Conservation (phyloP, 495 filamentous ascomycete species). For the Hypomontagnella submonticulosa region DNA sequence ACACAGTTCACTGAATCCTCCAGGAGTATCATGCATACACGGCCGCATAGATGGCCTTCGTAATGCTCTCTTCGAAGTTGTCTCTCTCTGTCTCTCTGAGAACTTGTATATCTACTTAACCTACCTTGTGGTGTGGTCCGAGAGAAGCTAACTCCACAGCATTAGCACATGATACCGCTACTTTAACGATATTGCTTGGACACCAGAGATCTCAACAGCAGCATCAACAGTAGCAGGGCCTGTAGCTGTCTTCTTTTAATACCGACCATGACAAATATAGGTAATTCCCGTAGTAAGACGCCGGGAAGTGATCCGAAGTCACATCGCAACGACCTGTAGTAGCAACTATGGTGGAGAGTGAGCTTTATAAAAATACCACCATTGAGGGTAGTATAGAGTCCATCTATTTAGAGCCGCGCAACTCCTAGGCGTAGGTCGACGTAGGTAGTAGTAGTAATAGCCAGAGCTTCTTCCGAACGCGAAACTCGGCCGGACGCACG, state of each 20-base stretch:
- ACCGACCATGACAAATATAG: constrained; percentile 41
- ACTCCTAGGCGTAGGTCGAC: constrained; percentile 12
- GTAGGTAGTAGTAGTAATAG: constrained; percentile 12
- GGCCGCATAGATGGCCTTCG: constrained; percentile 4
- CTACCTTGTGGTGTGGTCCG: constrained; percentile 1
- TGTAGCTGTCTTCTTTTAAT: constrained; percentile 22
- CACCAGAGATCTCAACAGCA: neutral
- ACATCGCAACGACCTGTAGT: constrained; percentile 40
- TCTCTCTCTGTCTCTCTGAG: constrained; percentile 9
- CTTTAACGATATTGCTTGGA: constrained; percentile 8
- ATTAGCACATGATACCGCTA: constrained; percentile 6
- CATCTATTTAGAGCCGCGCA: constrained; percentile 19
- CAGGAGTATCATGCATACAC: constrained; percentile 15
- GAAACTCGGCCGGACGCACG: constrained; percentile 23
- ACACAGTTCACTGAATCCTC: constrained; percentile 25
- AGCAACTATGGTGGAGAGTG: constrained; percentile 29
- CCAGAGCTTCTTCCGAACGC: constrained; percentile 27
- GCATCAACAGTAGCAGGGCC: neutral
- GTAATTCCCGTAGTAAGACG: constrained; percentile 38
- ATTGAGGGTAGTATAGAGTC: constrained; percentile 22
- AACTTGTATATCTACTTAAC: neutral
- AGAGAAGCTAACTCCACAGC: neutral
- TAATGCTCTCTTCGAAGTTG: neutral
- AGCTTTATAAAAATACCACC: constrained; percentile 26
- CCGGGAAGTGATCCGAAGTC: constrained; percentile 38